Evolutionary conservation across 2,329 filamentous ascomycete genomes (phyloP).

Genomic region (Fusarium sp.): DNA sequence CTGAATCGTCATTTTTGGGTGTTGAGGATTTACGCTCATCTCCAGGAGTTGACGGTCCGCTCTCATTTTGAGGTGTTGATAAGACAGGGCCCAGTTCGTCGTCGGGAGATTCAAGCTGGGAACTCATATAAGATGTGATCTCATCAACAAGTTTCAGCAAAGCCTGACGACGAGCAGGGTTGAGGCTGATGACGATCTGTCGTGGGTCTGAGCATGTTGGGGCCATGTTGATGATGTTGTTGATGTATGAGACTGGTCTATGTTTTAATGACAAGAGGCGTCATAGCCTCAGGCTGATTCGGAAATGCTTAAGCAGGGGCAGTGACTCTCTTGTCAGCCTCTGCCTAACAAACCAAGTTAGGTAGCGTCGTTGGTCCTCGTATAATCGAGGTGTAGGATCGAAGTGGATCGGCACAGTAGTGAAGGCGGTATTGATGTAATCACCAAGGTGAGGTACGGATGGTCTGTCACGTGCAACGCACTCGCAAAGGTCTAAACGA

Average conservation of each 20-base stretch:
- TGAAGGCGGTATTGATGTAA: conserved; percentile 9
- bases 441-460: neutral
- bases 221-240: conserved; percentile 55
- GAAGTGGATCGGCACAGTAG: conserved; percentile 7
- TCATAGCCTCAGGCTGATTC: conserved; percentile 12
- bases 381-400: conserved; percentile 2
- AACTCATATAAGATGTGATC: conserved; percentile 65
- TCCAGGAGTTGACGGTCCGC: conserved; percentile 15
- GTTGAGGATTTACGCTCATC: conserved; percentile 15
- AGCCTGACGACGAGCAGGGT: conserved; percentile 62
- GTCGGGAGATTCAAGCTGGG: conserved; percentile 57
- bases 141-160: conserved; percentile 63
- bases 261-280: conserved; percentile 8
- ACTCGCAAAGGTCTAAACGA: neutral
- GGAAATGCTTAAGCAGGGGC: conserved; percentile 12
- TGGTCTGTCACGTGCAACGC: conserved; percentile 24
- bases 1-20: conserved; percentile 16
- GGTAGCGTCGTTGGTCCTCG: conserved; percentile 8
- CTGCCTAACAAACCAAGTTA: conserved; percentile 4
- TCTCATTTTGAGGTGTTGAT: conserved; percentile 29
- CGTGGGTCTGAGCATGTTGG: conserved; percentile 65
- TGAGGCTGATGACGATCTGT: conserved; percentile 65
- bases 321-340: conserved; percentile 2
- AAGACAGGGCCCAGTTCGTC: conserved; percentile 48
- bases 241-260: conserved; percentile 1